These are phyloP conservation scores for Monotropa hypopitys DNA, from an alignment of 179 eudicot species.

Conservation along the genomic window DNA sequence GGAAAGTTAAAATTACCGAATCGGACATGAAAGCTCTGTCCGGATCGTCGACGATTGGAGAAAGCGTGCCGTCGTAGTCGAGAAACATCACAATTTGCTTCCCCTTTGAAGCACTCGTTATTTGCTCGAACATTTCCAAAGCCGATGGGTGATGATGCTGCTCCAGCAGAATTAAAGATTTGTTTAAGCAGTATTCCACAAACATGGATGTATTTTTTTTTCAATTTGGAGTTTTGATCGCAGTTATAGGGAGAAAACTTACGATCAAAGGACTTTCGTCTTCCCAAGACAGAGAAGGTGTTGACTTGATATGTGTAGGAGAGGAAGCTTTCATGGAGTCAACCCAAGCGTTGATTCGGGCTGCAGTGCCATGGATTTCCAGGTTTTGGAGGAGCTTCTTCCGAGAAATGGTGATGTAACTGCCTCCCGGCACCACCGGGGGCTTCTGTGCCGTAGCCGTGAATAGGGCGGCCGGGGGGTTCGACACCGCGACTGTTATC, in stretches of 20 bases:
- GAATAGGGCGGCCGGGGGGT: constrained; percentile 19
- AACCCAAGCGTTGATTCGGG: constrained; percentile 57
- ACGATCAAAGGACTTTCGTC: constrained; percentile 26
- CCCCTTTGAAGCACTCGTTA: constrained; percentile 62
- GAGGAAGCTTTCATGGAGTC: constrained; percentile 90
- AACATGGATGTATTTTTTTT: no score
- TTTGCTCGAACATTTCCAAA: constrained; percentile 68
- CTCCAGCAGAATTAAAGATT: background rate
- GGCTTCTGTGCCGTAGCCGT: constrained; percentile 36
- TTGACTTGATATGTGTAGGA: constrained; percentile 54
- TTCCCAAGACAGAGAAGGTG: constrained; percentile 16
- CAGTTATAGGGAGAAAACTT: constrained; percentile 1
- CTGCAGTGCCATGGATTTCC: constrained; percentile 30
- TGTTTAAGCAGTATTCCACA: background rate
- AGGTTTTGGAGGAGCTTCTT: constrained; percentile 49
- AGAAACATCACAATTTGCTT: constrained; percentile 78
- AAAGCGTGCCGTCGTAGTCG: constrained; percentile 89
- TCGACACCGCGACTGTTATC: constrained; percentile 25
- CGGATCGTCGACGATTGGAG: constrained; percentile 90
- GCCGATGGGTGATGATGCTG: constrained; percentile 64
- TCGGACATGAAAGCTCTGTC: constrained; percentile 87
- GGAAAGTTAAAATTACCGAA: constrained; percentile 26
- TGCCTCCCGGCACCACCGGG: constrained; percentile 33
- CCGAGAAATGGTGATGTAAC: constrained; percentile 26
- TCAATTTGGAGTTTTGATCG: no score